phyloP scores from a whole-genome alignment of 2,329 filamentous ascomycete genomes.

The Botryotinia globosa region DNA sequence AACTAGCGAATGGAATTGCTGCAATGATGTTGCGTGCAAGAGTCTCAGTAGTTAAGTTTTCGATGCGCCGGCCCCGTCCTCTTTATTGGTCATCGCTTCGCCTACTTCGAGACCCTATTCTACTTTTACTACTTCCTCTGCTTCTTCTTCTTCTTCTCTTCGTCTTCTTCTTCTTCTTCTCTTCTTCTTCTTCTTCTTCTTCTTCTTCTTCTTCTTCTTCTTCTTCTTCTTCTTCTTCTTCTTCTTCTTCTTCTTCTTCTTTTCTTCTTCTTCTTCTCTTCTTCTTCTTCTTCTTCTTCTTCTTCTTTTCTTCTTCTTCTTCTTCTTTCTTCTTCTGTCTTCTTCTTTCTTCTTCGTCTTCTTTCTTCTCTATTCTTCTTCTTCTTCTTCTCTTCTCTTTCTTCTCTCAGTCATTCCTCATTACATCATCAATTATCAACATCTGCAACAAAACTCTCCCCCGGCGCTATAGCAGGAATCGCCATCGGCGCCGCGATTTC shows the following conservation, averaged over 20 bases:
- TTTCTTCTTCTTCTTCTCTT: not conserved
- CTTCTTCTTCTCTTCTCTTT: not conserved
- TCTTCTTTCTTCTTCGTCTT: no score
- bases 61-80: conserved; percentile 4
- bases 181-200: not conserved
- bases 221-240: not conserved
- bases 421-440: no score
- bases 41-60: not conserved
- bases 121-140: not conserved
- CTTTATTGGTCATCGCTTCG: not conserved
- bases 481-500: not conserved
- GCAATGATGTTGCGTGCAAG: not conserved
- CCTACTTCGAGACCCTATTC: conserved; percentile 7
- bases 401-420: no score
- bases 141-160: not conserved
- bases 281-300: not conserved
- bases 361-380: not conserved
- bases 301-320: not conserved
- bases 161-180: not conserved
- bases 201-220: not conserved
- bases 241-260: not conserved
- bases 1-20: not conserved
- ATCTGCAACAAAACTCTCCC: not conserved
- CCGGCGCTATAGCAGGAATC: not conserved
- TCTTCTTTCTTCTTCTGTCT: no score